Conservation (phyloP, 2,329 filamentous ascomycete genomes). For the Macroventuria anomochaeta region DNA sequence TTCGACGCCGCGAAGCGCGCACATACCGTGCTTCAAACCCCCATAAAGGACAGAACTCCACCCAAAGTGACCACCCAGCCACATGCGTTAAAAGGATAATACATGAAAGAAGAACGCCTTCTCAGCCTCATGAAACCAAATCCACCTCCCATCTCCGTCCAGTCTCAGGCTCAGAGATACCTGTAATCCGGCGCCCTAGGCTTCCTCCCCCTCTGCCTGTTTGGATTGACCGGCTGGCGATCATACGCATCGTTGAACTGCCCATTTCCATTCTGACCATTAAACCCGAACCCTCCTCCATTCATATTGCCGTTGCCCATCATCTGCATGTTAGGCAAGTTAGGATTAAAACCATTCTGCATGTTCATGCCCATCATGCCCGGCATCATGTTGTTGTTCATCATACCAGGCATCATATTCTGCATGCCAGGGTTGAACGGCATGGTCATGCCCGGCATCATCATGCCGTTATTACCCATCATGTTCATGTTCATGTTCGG, state of each 20-base stretch:
- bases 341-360: too few relatives aligned
- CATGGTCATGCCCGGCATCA: conserved; percentile 34
- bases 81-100: neutral
- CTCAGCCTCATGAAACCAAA: neutral
- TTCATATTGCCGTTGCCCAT: conserved; percentile 6
- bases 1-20: neutral
- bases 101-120: too few relatives aligned
- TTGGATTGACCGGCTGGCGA: conserved; percentile 92
- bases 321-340: too few relatives aligned
- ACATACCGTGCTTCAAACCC: neutral
- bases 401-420: conserved; percentile 51
- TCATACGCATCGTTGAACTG: conserved; percentile 78
- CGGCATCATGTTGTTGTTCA: conserved; percentile 46
- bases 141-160: neutral
- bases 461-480: conserved; percentile 44
- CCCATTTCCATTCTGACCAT: conserved; percentile 21
- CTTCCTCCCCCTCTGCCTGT: conserved; percentile 80
- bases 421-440: neutral
- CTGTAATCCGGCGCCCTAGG: conserved; percentile 81
- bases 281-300: neutral
- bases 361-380: conserved; percentile 37
- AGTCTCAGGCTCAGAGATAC: conserved; percentile 17
- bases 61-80: neutral
- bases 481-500: conserved; percentile 48
- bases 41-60: neutral